phyloP scores from a whole-genome alignment of 2,329 filamentous ascomycete species.

The Penicillium freii region DNA sequence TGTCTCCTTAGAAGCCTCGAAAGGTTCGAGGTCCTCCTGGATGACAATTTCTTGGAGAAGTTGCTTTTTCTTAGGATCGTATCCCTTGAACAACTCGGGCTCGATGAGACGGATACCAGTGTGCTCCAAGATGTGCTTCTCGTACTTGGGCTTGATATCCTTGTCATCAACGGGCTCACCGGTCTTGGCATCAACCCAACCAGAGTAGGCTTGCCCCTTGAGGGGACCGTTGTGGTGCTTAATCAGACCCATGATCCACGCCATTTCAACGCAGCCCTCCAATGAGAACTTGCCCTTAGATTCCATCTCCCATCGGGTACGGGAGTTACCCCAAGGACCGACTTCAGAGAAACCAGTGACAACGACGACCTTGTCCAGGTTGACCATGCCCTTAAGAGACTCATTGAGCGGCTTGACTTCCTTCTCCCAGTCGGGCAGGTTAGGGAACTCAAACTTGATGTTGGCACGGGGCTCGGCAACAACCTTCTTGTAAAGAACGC shows the following conservation, averaged over 20 bases:
- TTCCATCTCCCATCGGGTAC: constrained; percentile 99
- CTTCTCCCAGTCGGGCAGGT: constrained; percentile 83
- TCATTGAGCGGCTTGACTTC: constrained; percentile 87
- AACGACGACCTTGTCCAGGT: constrained; percentile 96
- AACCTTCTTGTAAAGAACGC: constrained; percentile 92
- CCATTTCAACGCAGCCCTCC: constrained; percentile 98
- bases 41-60: constrained; percentile 97
- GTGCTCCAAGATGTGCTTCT: constrained; percentile 94
- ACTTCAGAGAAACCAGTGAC: constrained; percentile 90
- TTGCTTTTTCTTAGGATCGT: constrained; percentile 98
- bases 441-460: constrained; percentile 95
- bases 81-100: constrained; percentile 92
- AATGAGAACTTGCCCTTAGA: constrained; percentile 94
- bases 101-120: constrained; percentile 96
- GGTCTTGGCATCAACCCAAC: constrained; percentile 92
- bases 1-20: constrained; percentile 95
- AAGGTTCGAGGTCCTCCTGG: constrained; percentile 93
- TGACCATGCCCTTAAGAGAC: constrained; percentile 94
- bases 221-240: constrained; percentile 96
- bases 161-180: constrained; percentile 97
- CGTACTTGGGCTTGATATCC: constrained; percentile 95
- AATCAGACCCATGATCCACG: constrained; percentile 99
- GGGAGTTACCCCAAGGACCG: constrained; percentile 91
- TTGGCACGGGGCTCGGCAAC: constrained; percentile 91
- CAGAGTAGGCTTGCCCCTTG: constrained; percentile 94